Conservation (phyloP, 2,329 filamentous ascomycete species). For the Sphaerulina populicola region DNA sequence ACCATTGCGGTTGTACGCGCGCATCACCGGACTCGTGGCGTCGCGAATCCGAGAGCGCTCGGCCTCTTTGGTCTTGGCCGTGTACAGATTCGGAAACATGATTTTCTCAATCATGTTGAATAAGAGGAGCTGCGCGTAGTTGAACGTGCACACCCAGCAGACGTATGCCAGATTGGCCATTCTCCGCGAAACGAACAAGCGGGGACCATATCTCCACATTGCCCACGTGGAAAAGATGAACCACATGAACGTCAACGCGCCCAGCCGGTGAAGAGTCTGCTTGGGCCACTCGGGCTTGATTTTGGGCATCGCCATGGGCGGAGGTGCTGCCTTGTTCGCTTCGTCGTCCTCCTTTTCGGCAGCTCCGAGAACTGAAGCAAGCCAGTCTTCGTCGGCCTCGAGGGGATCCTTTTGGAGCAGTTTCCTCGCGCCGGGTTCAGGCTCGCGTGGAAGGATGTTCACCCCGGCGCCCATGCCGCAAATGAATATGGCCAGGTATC, state of each 20-base stretch:
- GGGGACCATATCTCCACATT: constrained; percentile 60
- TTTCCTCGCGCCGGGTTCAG: constrained; percentile 20
- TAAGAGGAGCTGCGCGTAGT: constrained; percentile 68
- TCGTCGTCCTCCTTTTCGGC: constrained; percentile 14
- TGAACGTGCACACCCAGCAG: constrained; percentile 87
- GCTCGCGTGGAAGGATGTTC: constrained; percentile 58
- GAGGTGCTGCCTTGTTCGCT: constrained; percentile 9
- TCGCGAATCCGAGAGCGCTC: constrained; percentile 58
- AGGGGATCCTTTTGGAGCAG: constrained; percentile 21
- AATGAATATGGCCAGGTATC: constrained; percentile 91
- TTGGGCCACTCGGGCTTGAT: constrained; percentile 25
- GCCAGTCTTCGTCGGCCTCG: constrained; percentile 33
- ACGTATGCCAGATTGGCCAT: constrained; percentile 91
- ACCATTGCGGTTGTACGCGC: constrained; percentile 82
- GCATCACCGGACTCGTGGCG: constrained; percentile 72
- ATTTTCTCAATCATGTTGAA: constrained; percentile 71
- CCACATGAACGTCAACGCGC: constrained; percentile 60
- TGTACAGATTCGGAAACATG: constrained; percentile 67
- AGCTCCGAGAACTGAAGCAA: constrained; percentile 30
- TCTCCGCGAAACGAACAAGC: constrained; percentile 71
- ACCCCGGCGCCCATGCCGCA: constrained; percentile 78
- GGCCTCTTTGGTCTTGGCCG: constrained; percentile 43
- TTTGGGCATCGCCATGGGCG: constrained; percentile 17
- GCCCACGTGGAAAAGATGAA: constrained; percentile 62
- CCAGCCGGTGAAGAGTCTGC: constrained; percentile 43